Base-by-base conservation (phyloP, 192 early-diverging fungal genomes). In the Podila horticola region DNA sequence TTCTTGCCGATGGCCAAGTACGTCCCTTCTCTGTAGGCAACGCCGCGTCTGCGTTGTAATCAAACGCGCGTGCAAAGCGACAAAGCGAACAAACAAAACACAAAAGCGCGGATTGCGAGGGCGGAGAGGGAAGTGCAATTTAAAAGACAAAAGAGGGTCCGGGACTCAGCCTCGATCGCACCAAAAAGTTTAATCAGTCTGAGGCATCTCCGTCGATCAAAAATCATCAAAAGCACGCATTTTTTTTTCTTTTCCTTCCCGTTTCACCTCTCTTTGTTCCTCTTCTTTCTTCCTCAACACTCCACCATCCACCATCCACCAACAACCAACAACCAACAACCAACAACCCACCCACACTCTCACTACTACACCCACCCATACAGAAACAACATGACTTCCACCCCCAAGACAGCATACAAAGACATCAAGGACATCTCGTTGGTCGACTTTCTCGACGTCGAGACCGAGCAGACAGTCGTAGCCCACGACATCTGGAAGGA, bases 401-500 rank as follows among this genome's bases (percentile, higher is more conserved):
- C 17, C 17, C 60, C 28, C 1, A 71, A 67, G 45, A 73, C 77
- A 1, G 50, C 5, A 3, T 73, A 81, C 67, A 52, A 33, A 30
- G 77, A 72, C 45, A 73, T 81, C 50, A 73, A 55, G 38, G 71
- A 81, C 8, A 45, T 81, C 33, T 11, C 51, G 5, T 13, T 81
- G 8, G 24, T 59, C 9, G 77, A 81, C 26, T 81, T 72, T 65
- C 31, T 81, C 22, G 66, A 51, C 26, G 66, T 63, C 45, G 29
- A 49, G 0, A 6, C 52, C 9, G 66, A 72, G 28, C 51, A 50
- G 24, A 59, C 45, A 10, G 9, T 81, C 15, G 8, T 36, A 15
- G 66, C 77, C 2, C 71, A 81, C 31, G 62, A 64, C 6, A 17
- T 73, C 26, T 81, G 77, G 77, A 72, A 81, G 57, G 66, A 73